Evolutionary conservation across 2,329 filamentous ascomycete genomes (phyloP).

Genomic region (Phialophora macrospora): DNA sequence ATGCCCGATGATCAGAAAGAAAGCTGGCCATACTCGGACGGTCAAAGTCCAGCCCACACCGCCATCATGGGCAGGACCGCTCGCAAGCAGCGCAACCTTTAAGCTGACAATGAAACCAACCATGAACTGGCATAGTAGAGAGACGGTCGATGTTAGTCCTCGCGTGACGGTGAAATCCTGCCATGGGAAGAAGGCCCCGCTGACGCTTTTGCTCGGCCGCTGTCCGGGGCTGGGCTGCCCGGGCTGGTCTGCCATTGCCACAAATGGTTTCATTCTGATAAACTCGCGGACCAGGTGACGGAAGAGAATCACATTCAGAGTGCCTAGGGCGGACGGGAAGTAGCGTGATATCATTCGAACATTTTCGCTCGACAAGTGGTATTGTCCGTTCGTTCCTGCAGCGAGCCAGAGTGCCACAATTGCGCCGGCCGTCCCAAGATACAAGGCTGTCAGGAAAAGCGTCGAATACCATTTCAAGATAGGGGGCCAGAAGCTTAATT

Average conservation of each 20-base stretch:
- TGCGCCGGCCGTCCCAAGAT: slow-evolving; percentile 8
- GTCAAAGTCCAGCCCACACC: slow-evolving; percentile 8
- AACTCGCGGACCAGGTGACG: slow-evolving; percentile 20
- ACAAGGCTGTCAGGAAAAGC: slow-evolving; percentile 7
- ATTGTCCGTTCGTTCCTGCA: slow-evolving; percentile 20
- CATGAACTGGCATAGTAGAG: slow-evolving; percentile 19
- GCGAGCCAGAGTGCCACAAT: slow-evolving; percentile 17
- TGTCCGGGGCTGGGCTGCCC: background rate
- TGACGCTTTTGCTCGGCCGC: slow-evolving; percentile 15
- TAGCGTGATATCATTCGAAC: slow-evolving; percentile 24
- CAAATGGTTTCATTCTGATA: slow-evolving; percentile 21
- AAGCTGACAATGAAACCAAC: slow-evolving; percentile 23
- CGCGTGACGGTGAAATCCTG: slow-evolving; percentile 16
- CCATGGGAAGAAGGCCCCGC: slow-evolving; percentile 23
- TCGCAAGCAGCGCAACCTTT: slow-evolving; percentile 22
- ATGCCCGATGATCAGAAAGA: slow-evolving; percentile 19
- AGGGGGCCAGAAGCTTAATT: slow-evolving; percentile 10
- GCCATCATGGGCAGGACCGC: slow-evolving; percentile 8
- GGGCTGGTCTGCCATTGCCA: slow-evolving; percentile 21
- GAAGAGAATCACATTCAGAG: slow-evolving; percentile 20
- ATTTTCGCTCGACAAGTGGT: slow-evolving; percentile 24
- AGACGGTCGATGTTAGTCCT: slow-evolving; percentile 9
- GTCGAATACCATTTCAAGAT: slow-evolving; percentile 19
- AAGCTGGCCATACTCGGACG: slow-evolving; percentile 12
- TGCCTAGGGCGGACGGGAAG: slow-evolving; percentile 21